Conservation (phyloP, 2,329 filamentous ascomycete species). For the Penicillium sp. region DNA sequence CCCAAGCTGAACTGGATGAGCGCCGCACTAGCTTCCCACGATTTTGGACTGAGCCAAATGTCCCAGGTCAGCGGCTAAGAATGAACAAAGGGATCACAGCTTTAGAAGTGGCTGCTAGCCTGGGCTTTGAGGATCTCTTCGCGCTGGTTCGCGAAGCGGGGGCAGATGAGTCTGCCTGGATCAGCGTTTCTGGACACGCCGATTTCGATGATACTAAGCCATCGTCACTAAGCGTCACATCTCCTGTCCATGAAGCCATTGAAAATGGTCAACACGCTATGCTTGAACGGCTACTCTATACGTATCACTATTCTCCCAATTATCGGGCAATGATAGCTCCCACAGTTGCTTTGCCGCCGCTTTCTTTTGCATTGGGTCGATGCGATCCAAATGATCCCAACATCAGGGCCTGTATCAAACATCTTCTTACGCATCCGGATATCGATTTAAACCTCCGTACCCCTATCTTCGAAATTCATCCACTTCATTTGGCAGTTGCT, state of each 20-base stretch:
- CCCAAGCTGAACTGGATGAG: neutral
- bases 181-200: neutral
- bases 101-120: conserved; percentile 8
- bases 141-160: neutral
- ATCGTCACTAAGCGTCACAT: neutral
- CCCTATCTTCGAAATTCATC: neutral
- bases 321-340: neutral
- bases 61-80: neutral
- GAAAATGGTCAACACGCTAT: neutral
- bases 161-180: neutral
- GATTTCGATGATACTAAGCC: neutral
- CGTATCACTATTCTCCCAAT: neutral
- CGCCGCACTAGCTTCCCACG: neutral
- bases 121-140: neutral
- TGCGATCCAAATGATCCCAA: neutral
- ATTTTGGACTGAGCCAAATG: conserved; percentile 1
- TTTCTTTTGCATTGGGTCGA: neutral
- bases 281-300: neutral
- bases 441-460: neutral
- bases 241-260: neutral
- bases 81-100: conserved; percentile 5
- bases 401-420: neutral
- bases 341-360: neutral
- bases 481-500: neutral
- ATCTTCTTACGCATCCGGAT: neutral